phyloP scores from a whole-genome alignment of 306 rosid genomes.

The Begonia fuchsioides region DNA sequence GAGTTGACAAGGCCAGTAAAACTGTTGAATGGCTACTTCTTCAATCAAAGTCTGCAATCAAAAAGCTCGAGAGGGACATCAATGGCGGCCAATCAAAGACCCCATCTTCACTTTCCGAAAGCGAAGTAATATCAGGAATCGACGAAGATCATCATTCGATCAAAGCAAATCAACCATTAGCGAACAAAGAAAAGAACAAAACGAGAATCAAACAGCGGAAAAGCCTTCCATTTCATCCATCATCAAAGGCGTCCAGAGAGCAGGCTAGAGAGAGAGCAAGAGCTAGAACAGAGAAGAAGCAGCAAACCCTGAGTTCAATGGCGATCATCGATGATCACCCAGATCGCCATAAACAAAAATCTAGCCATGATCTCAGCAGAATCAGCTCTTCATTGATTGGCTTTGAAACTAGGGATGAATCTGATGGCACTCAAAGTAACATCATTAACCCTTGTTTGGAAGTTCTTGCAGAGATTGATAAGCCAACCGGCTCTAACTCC shows the following conservation, averaged over 20 bases:
- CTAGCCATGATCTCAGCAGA: constrained; percentile 10
- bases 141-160: constrained; percentile 7
- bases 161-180: constrained; percentile 12
- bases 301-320: constrained; percentile 5
- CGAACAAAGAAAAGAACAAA: constrained; percentile 5
- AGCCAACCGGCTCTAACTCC: constrained; percentile 13
- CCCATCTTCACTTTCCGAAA: constrained; percentile 43
- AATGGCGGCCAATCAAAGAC: constrained; percentile 11
- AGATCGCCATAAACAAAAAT: constrained; percentile 6
- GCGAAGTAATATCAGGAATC: constrained; percentile 51
- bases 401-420: constrained; percentile 42
- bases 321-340: background rate
- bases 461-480: constrained; percentile 16
- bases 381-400: constrained; percentile 33
- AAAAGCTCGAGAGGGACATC: constrained; percentile 29
- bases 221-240: constrained; percentile 25
- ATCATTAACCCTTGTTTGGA: constrained; percentile 19
- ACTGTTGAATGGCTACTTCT: constrained; percentile 76
- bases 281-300: constrained; percentile 40
- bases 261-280: constrained; percentile 71
- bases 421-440: constrained; percentile 25
- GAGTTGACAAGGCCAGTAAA: constrained; percentile 80
- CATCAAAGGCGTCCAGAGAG: constrained; percentile 42
- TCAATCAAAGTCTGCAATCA: constrained; percentile 43
- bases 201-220: constrained; percentile 16